A percentile compares a stretch with the other conserved stretches of the same genome.
These are phyloP conservation scores for Pseudocercospora eumusae DNA, from an alignment of 2,329 filamentous ascomycete species.

Conservation along the genomic window DNA sequence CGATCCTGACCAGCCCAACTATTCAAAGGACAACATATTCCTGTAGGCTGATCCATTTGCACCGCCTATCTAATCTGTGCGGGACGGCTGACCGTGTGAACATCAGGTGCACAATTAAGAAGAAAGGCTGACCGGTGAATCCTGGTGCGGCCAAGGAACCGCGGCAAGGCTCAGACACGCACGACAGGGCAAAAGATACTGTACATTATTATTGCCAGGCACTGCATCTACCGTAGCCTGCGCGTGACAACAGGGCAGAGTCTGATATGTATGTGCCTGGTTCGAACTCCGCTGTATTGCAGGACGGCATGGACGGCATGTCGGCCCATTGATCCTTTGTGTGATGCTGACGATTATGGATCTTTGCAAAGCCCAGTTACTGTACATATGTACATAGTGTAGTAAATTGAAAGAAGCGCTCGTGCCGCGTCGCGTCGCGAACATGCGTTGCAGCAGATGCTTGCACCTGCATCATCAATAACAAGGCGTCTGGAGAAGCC, in stretches of 20 bases:
- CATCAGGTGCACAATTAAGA: slow-evolving; percentile 30
- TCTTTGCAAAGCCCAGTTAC: neutral
- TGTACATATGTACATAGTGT: neutral
- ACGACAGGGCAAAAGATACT: slow-evolving; percentile 6
- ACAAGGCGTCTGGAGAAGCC: neutral
- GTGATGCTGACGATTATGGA: too few relatives aligned
- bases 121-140: slow-evolving; percentile 28
- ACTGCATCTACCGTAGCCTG: neutral
- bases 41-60: slow-evolving; percentile 43
- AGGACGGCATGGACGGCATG: neutral
- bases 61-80: neutral
- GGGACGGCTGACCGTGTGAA: slow-evolving; percentile 11
- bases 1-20: slow-evolving; percentile 51
- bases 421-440: neutral
- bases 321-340: too few relatives aligned
- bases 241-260: neutral
- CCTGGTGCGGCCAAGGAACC: slow-evolving; percentile 14
- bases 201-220: slow-evolving; percentile 1
- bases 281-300: neutral
- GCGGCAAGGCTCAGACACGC: slow-evolving; percentile 7
- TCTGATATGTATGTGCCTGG: neutral
- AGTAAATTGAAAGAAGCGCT: slow-evolving; percentile 1
- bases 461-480: neutral
- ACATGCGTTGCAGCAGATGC: neutral
- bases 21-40: slow-evolving; percentile 52